Percentiles rank a stretch among this genome's conserved stretches.
Conservation (phyloP, 1,139 yeast species). For the Sugiyamaella novakii region DNA sequence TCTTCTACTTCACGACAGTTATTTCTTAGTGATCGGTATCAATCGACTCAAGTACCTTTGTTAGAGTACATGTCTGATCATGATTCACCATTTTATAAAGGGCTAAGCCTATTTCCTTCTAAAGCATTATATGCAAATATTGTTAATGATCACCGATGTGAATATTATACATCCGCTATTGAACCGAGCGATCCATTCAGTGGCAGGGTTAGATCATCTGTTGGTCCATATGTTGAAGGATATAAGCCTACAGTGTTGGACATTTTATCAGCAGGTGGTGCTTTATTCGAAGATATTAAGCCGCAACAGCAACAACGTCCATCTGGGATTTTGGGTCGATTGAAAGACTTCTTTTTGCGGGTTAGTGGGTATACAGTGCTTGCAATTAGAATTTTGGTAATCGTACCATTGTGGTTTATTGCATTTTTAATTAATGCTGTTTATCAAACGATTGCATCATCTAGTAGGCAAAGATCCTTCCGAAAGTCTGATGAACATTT, state of each 20-base stretch:
- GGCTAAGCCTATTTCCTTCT: constrained; percentile 54
- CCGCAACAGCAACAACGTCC: neutral
- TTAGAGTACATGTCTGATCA: constrained; percentile 67
- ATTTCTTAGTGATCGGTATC: constrained; percentile 57
- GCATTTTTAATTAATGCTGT: constrained; percentile 41
- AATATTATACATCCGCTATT: constrained; percentile 81
- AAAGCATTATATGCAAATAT: constrained; percentile 69
- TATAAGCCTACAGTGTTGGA: constrained; percentile 61
- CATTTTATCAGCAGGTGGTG: constrained; percentile 21
- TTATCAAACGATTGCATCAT: constrained; percentile 36
- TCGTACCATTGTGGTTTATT: constrained; percentile 41
- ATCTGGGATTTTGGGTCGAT: constrained; percentile 2
- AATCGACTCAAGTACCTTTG: constrained; percentile 48
- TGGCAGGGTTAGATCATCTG: constrained; percentile 39
- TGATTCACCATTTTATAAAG: constrained; percentile 59
- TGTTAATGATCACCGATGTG: constrained; percentile 74
- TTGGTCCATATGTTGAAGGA: constrained; percentile 51
- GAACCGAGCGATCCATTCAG: constrained; percentile 62
- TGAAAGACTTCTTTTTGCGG: constrained; percentile 8
- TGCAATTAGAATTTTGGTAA: constrained; percentile 31
- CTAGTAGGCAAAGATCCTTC: constrained; percentile 31
- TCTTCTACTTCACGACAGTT: constrained; percentile 75
- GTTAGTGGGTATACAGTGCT: constrained; percentile 24
- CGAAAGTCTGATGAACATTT: constrained; percentile 22
- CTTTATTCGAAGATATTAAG: constrained; percentile 15